Percentiles rank a stretch among this genome's conserved stretches.
Conservation (phyloP, 73 alveolate genomes). For the Paramecium octaurelia region DNA sequence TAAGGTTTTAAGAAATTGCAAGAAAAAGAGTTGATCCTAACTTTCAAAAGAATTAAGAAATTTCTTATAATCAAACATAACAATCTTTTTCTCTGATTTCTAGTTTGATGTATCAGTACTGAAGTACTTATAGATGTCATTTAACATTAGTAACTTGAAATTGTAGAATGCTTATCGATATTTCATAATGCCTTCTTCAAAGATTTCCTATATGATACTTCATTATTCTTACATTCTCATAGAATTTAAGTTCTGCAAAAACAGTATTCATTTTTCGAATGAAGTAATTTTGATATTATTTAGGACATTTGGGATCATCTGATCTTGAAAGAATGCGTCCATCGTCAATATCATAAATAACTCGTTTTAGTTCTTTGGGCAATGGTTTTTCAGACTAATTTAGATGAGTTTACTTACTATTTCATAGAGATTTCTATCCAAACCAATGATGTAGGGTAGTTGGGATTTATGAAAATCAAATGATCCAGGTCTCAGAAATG, state of each 20-base stretch:
- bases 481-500: slow-evolving; percentile 21
- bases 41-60: slow-evolving; percentile 6
- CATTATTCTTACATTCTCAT: neutral
- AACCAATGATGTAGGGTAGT: slow-evolving; percentile 20
- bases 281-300: slow-evolving; percentile 5
- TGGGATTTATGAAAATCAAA: slow-evolving; percentile 39
- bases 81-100: slow-evolving; percentile 14
- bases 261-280: slow-evolving; percentile 2
- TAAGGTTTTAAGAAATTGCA: slow-evolving; percentile 20
- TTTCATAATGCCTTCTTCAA: slow-evolving; percentile 28
- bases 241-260: slow-evolving; percentile 45
- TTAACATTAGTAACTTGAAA: neutral
- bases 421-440: slow-evolving; percentile 44
- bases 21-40: neutral
- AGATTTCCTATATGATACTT: neutral
- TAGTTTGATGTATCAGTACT: neutral
- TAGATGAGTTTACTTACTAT: neutral
- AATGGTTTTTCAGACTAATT: slow-evolving; percentile 35
- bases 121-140: slow-evolving; percentile 17
- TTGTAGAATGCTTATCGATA: slow-evolving; percentile 30
- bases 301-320: slow-evolving; percentile 55
- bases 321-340: slow-evolving; percentile 2
- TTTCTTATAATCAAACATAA: slow-evolving; percentile 44
- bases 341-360: slow-evolving; percentile 31
- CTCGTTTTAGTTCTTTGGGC: slow-evolving; percentile 42